Base-by-base conservation (phyloP, 2,329 filamentous ascomycete species). In the Xylariaceae sp. region DNA sequence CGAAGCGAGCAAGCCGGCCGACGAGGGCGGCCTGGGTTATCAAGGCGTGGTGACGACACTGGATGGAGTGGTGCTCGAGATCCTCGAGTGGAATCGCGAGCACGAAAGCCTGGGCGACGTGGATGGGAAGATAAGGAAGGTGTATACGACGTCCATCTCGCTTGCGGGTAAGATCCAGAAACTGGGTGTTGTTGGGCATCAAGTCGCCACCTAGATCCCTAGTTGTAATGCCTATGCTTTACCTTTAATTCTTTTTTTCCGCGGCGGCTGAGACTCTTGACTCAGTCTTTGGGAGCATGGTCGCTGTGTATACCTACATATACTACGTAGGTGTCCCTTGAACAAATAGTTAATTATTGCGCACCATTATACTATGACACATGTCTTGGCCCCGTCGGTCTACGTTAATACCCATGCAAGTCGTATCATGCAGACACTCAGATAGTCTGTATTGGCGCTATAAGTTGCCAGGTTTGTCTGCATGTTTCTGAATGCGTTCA, bases 81-180 rank as follows among this genome's bases (percentile, higher is more conserved):
- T 76, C 0, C 57, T 75, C 0, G 72, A 74, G 40, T 75, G 73
- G 72, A 75, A 76, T 55, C 59, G 55, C 1, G 71, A 72, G 54
- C 72, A 74, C 45, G 61, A 6, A 47, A 34, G 45, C 35, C 32
- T 41, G 4, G 48, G 12, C 19, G 48, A 54, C 40, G 47, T 26
- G 34, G 45, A 50, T 30, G 55, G 39, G 9, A 59, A 53, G 50
- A 49, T 42, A 4, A 55, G 43, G 30, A 67, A 67, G 53, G 62
- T 62, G 1, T 74, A 73, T 54, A 71, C 67, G 47, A 73, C 65
- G 34, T 75, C 71, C 19, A 61, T 74, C 6, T 66, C 68, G 1
- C 61, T 74, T 39, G 72, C 72, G 1, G 72, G 73, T 11, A 69
- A 73, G 55, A 71, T 74, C 3, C 65, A 67, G 31, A 70, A 65